A percentile compares a stretch with the other conserved stretches of the same genome.
These are phyloP conservation scores for Buddleja alternifolia DNA, from an alignment of 257 asterid genomes.

Conservation along the genomic window DNA sequence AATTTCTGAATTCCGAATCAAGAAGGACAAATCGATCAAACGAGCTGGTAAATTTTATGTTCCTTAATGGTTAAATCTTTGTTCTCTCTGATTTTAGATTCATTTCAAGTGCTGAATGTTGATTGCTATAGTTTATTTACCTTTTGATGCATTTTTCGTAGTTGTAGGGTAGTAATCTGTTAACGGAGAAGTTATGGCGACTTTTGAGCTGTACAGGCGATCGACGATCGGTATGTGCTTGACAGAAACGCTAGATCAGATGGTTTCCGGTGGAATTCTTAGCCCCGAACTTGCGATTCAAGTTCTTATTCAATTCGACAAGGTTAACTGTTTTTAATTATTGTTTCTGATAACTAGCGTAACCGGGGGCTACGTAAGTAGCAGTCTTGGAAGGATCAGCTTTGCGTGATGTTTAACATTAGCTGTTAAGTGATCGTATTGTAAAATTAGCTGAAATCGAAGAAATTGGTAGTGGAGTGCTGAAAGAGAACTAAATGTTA, in stretches of 20 bases:
- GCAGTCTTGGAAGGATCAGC: too few relatives aligned
- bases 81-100: background rate
- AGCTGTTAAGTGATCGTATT: background rate
- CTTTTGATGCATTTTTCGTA: constrained; percentile 11
- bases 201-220: constrained; percentile 91
- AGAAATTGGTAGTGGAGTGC: constrained; percentile 2
- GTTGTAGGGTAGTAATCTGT: constrained; percentile 19
- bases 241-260: constrained; percentile 91
- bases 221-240: constrained; percentile 95
- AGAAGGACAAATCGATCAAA: constrained; percentile 10
- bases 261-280: constrained; percentile 75
- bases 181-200: constrained; percentile 61
- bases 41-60: background rate
- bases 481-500: background rate
- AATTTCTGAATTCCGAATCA: constrained; percentile 19
- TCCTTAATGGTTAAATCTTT: background rate
- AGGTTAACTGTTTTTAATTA: constrained; percentile 46
- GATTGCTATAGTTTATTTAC: constrained; percentile 3
- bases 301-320: constrained; percentile 93
- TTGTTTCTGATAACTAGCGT: background rate
- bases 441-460: background rate
- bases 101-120: constrained; percentile 3
- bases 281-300: constrained; percentile 92
- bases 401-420: background rate
- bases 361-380: background rate